Evolutionary conservation across 1,139 yeast genomes (phyloP), one percentile per base, ranked within the genome.

Genomic region (Candida sanyaensis): DNA sequence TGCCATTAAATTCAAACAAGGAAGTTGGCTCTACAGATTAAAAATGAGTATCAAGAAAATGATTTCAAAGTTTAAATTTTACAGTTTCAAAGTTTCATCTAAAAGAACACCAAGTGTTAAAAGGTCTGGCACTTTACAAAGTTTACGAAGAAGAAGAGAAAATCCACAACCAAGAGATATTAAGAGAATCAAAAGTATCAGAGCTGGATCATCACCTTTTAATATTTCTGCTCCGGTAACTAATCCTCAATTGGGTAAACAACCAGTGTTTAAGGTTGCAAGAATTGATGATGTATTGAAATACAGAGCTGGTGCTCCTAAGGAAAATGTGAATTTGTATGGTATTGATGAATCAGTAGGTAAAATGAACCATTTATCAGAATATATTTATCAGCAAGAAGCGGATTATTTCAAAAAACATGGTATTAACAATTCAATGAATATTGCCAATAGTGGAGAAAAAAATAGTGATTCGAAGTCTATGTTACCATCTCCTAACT

Each of bases 1-100:
- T 42, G 78, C 80, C 26, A 68, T 75, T 8, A 61, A 62, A 42
- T 61, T 58, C 46, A 72, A 71, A 45, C 58, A 66, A 47, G 76
- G 76, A 2, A 54, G 73, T 30, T 47, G 62, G 41, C 40, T 63
- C 33, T 71, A 72, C 55, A 53, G 77, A 28, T 52, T 73, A 45
- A 63, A 63, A 46, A 48, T 68, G 37, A 50, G 67, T 40, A 45
- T 73, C 17, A 60, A 60, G 45, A 63, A 63, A 45, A 47, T 64
- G 43, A 43, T 65, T 4, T 46, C 55, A 23, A 67, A 61, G 44
- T 45, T 72, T 41, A 68, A 55, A 44, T 58, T 62, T 55, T 55
- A 57, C 41, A 61, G 56, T 44, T 71, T 71, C 45, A 60, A 49
- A 21, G 77, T 59, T 11, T 59, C 73, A 4, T 60, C 71, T 1